Conservation (phyloP, 1,284 basidiomycete species). For the Cutaneotrichosporon spelunceum region DNA sequence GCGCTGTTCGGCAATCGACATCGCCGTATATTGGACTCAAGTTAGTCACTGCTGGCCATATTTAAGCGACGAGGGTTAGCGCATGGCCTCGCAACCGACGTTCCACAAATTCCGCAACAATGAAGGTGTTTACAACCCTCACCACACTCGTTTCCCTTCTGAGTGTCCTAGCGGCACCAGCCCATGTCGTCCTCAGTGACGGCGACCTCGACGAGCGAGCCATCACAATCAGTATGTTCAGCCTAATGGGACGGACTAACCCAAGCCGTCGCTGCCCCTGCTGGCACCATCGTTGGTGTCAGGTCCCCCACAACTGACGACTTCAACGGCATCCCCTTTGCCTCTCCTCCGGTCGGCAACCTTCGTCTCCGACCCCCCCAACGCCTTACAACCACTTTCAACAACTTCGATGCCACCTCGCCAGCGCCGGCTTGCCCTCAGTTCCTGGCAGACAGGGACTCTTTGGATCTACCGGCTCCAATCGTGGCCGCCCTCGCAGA, state of each 20-base stretch:
- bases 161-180: background rate
- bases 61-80: background rate
- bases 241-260: background rate
- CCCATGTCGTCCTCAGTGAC: background rate
- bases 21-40: too few species aligned
- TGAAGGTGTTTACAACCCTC: background rate
- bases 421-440: conserved; percentile 19
- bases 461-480: conserved; percentile 5
- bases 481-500: conserved; percentile 4
- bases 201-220: background rate
- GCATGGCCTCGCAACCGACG: background rate
- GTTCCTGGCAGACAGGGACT: conserved; percentile 11
- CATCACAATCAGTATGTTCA: background rate
- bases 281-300: conserved; percentile 18
- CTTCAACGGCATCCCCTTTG: conserved; percentile 61
- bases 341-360: conserved; percentile 53
- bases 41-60: background rate
- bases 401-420: conserved; percentile 18
- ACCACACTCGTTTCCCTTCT: background rate
- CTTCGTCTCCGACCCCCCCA: conserved; percentile 49
- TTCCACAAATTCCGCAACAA: background rate
- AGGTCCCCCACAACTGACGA: conserved; percentile 8
- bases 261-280: conserved; percentile 11
- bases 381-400: conserved; percentile 43
- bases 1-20: too few species aligned